A percentile compares a stretch with the other conserved stretches of the same genome.
Conservation (phyloP, 2,329 filamentous ascomycete species). For the Claviceps quebecensis region DNA sequence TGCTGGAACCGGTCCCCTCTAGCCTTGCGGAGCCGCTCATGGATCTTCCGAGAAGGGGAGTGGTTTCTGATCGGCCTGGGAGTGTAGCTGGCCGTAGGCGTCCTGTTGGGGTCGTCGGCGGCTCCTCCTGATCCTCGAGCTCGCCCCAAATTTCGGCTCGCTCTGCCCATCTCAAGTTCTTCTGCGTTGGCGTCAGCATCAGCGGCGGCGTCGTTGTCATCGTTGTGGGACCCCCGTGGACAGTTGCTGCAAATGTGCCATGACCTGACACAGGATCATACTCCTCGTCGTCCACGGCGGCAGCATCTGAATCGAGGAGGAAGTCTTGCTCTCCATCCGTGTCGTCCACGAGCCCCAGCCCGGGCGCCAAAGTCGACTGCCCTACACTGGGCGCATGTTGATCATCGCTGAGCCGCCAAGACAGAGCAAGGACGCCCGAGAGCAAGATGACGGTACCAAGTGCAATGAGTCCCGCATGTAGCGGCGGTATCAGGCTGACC, state of each 20-base stretch:
- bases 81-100: constrained; percentile 36
- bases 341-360: constrained; percentile 66
- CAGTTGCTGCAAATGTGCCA: constrained; percentile 32
- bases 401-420: constrained; percentile 80
- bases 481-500: constrained; percentile 58
- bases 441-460: constrained; percentile 78
- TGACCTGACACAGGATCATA: constrained; percentile 25
- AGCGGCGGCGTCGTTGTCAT: constrained; percentile 14
- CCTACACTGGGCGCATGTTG: constrained; percentile 46
- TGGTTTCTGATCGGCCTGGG: constrained; percentile 26
- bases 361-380: constrained; percentile 63
- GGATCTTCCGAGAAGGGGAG: constrained; percentile 25
- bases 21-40: constrained; percentile 14
- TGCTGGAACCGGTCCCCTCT: constrained; percentile 17
- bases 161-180: constrained; percentile 46
- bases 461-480: constrained; percentile 70
- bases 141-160: constrained; percentile 78
- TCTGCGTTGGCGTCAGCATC: constrained; percentile 25
- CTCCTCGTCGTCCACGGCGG: constrained; percentile 28
- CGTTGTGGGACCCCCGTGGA: constrained; percentile 16
- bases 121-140: constrained; percentile 56
- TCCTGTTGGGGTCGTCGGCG: constrained; percentile 22
- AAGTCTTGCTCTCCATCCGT: constrained; percentile 47
- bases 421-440: constrained; percentile 76
- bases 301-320: constrained; percentile 33